phyloP scores from a whole-genome alignment of 2,329 filamentous ascomycete genomes.

The Chaetomium sp. region DNA sequence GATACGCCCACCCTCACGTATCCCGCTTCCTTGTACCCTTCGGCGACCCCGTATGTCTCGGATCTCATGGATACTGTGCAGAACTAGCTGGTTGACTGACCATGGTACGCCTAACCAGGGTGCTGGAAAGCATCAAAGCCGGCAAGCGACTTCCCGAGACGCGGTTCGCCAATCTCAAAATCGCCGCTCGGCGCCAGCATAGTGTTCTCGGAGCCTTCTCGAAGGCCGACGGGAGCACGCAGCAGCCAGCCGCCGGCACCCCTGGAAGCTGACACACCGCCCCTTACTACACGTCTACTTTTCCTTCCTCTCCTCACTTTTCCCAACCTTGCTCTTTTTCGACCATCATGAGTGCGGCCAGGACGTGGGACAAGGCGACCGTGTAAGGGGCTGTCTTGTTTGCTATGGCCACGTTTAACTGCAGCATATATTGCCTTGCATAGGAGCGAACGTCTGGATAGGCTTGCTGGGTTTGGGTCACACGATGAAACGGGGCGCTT shows the following conservation, averaged over 20 bases:
- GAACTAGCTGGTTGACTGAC: slow-evolving; percentile 16
- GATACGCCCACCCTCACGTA: slow-evolving; percentile 9
- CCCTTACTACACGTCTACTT: background rate
- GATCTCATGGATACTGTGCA: slow-evolving; percentile 26
- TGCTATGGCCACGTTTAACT: slow-evolving; percentile 28
- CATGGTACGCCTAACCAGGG: slow-evolving; percentile 51
- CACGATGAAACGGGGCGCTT: slow-evolving; percentile 20
- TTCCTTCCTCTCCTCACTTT: background rate
- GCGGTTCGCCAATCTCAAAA: slow-evolving; percentile 65
- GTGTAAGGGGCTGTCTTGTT: slow-evolving; percentile 24
- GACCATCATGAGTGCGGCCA: background rate
- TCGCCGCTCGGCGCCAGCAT: slow-evolving; percentile 63
- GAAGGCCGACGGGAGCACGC: slow-evolving; percentile 32
- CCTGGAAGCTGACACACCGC: slow-evolving; percentile 22
- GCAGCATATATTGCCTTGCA: slow-evolving; percentile 32
- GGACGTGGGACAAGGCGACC: slow-evolving; percentile 23
- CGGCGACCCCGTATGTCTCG: slow-evolving; percentile 22
- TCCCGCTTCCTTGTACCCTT: slow-evolving; percentile 19
- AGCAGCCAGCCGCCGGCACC: slow-evolving; percentile 21
- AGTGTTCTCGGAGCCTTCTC: slow-evolving; percentile 58
- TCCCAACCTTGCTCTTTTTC: background rate
- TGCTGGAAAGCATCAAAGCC: slow-evolving; percentile 78
- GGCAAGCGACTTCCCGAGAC: slow-evolving; percentile 75
- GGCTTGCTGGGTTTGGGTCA: slow-evolving; percentile 17
- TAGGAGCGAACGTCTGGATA: slow-evolving; percentile 24